Evolutionary conservation across 2,329 filamentous ascomycete genomes (phyloP).

Genomic region (Epichloe baconii): DNA sequence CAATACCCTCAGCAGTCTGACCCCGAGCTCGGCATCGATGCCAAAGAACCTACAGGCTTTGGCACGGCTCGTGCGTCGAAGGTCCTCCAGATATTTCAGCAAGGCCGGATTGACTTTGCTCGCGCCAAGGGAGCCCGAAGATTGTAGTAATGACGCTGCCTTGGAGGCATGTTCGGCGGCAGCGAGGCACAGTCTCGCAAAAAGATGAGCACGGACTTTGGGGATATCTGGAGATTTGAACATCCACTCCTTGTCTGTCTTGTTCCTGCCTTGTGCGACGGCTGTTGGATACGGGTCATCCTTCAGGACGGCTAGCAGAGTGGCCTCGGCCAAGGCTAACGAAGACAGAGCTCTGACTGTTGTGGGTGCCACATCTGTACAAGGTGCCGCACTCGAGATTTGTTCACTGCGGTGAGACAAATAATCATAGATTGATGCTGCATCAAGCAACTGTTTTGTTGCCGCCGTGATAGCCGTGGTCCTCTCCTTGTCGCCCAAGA

Average conservation of each 20-base stretch:
- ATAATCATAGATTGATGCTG: slow-evolving; percentile 65
- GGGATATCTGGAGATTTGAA: slow-evolving; percentile 79
- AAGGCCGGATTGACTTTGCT: slow-evolving; percentile 52
- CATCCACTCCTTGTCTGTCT: slow-evolving; percentile 90
- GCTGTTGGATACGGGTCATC: slow-evolving; percentile 85
- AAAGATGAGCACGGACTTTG: slow-evolving; percentile 77
- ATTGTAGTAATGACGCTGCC: slow-evolving; percentile 41
- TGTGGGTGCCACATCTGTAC: slow-evolving; percentile 39
- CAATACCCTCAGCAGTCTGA: slow-evolving; percentile 72
- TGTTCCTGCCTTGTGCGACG: slow-evolving; percentile 69
- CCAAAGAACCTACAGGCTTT: slow-evolving; percentile 85
- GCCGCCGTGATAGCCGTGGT: slow-evolving; percentile 57
- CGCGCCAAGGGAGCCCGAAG: slow-evolving; percentile 19
- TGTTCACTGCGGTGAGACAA: slow-evolving; percentile 44
- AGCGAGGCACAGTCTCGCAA: slow-evolving; percentile 75
- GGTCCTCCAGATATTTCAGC: slow-evolving; percentile 59
- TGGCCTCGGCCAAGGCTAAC: slow-evolving; percentile 75
- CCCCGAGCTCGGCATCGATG: slow-evolving; percentile 77
- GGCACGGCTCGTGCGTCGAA: slow-evolving; percentile 62
- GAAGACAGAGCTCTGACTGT: slow-evolving; percentile 44
- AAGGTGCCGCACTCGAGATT: slow-evolving; percentile 28
- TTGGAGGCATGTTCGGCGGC: slow-evolving; percentile 77
- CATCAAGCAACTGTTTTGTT: slow-evolving; percentile 64
- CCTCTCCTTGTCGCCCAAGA: slow-evolving; percentile 51
- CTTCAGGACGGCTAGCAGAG: slow-evolving; percentile 77